Conservation (phyloP, 805 yeast species). For the Saccharomycopsis sp. region DNA sequence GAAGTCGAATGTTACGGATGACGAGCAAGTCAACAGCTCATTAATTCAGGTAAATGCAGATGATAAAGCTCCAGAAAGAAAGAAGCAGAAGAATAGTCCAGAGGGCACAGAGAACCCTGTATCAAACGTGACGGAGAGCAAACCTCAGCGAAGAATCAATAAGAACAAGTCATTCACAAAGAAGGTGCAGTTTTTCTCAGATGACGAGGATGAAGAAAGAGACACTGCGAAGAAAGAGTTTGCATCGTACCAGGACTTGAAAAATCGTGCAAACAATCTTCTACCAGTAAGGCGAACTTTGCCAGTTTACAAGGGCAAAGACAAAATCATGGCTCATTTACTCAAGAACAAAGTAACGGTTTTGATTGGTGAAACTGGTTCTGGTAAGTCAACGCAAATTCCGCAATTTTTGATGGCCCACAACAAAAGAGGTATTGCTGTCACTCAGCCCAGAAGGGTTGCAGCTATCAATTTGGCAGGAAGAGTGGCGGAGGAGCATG, state of each 20-base stretch:
- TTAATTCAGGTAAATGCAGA: background rate
- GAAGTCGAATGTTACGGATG: constrained; percentile 2
- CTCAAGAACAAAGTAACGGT: constrained; percentile 57
- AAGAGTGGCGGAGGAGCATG: constrained; percentile 85
- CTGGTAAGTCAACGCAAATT: constrained; percentile 95
- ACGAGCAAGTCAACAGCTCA: no score
- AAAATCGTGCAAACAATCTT: constrained; percentile 34
- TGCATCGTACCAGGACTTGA: no score
- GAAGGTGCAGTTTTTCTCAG: constrained; percentile 7
- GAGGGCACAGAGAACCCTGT: background rate
- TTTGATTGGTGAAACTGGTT: constrained; percentile 93
- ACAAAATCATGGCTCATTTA: constrained; percentile 49
- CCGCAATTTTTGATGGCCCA: constrained; percentile 77
- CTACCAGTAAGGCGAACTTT: constrained; percentile 46
- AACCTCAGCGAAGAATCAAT: background rate
- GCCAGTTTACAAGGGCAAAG: constrained; percentile 71
- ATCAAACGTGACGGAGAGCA: background rate
- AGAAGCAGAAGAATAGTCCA: background rate
- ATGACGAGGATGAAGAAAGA: constrained; percentile 12
- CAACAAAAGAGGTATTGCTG: constrained; percentile 56
- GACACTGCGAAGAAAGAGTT: background rate
- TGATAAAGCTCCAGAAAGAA: background rate
- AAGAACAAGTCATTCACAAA: constrained; percentile 1
- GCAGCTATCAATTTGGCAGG: constrained; percentile 93
- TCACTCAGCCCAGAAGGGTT: constrained; percentile 95